Base-by-base conservation (phyloP, 2,329 filamentous ascomycete species). In the Talaromyces sp. region DNA sequence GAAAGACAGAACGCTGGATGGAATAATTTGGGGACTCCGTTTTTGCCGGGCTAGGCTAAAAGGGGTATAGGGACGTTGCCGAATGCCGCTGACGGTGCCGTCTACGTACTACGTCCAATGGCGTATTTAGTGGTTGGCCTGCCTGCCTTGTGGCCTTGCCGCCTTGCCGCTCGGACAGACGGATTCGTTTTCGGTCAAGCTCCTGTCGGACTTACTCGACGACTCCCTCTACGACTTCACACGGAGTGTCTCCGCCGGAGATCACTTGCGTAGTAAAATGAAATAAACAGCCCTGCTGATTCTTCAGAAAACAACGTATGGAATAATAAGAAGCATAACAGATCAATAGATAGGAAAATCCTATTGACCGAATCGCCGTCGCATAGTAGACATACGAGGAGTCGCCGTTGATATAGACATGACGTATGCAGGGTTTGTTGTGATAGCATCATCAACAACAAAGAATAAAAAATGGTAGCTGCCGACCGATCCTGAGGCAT, bases 1-100 rank as follows among this genome's bases (percentile, higher is more conserved):
- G 67, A 67, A 58, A 24, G 56, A 59, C 31, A 72, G 70, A 66
- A 68, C 68, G 43, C 45, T 37, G 56, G 56, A 59, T 43, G 56
- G 56, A 58, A 58, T 58, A 58, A 59, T 43, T 59, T 45, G 56
- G 56, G 61, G 31, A 33, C 52, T 41, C 60, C 43, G 33, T 24
- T 59, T 66, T 63, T 62, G 59, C 37, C 19, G 45, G 35, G 48
- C 60, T 60, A 63, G 33, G 27, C 60, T 43, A 7, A 35, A 66
- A 31, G 9, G 6, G 54, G 60, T 2, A 19, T 60, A 61, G 56
- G 10, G 27, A 14, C 47, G 47, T 39, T 62, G 60, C 60, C 60
- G 60, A 41, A 19, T 45, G 52, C 48, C 61, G 48, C 39, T 62
- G 59, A 19, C 47, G 59, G 19, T 27, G 48, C 60, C 60, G 60